A percentile compares a stretch with the other conserved stretches of the same genome.
These are phyloP conservation scores for Neoboletus brunneissimus DNA, from an alignment of 768 basidiomycete genomes.

Conservation along the genomic window DNA sequence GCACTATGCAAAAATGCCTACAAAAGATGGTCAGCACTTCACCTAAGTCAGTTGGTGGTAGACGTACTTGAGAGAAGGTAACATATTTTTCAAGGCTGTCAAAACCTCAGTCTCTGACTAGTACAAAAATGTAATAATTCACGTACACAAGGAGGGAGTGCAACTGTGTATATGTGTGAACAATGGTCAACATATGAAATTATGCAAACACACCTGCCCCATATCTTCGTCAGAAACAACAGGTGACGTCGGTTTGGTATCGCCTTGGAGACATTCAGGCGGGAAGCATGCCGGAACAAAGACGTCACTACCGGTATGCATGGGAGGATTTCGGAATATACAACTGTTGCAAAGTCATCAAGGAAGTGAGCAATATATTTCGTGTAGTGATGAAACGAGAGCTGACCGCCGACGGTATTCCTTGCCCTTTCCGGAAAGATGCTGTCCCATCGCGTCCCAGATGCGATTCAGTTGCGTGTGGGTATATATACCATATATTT, in stretches of 20 bases:
- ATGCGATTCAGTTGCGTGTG: slow-evolving; percentile 46
- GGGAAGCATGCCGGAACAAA: slow-evolving; percentile 53
- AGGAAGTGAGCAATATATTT: background rate
- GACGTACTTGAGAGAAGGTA: slow-evolving; percentile 28
- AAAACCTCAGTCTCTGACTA: slow-evolving; percentile 39
- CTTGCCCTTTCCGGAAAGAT: slow-evolving; percentile 42
- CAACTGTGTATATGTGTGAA: slow-evolving; percentile 35
- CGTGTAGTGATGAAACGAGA: background rate
- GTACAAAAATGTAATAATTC: background rate
- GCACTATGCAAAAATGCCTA: slow-evolving; percentile 27
- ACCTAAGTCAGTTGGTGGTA: slow-evolving; percentile 28
- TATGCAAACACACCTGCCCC: slow-evolving; percentile 39
- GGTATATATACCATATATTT: slow-evolving; percentile 50
- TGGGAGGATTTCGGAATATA: slow-evolving; percentile 37
- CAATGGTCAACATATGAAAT: background rate
- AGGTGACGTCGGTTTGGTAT: slow-evolving; percentile 21
- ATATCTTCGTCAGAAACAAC: slow-evolving; percentile 43
- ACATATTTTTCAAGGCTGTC: slow-evolving; percentile 34
- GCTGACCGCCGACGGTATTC: slow-evolving; percentile 53
- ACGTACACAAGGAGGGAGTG: slow-evolving; percentile 60
- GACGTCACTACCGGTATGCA: slow-evolving; percentile 39
- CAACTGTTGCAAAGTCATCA: slow-evolving; percentile 38
- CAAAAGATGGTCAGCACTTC: slow-evolving; percentile 28
- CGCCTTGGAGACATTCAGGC: slow-evolving; percentile 27
- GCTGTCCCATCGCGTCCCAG: slow-evolving; percentile 46